Evolutionary conservation across 768 basidiomycete genomes (phyloP), one percentile per base, ranked within the genome.

Genomic region (Porphyrellus cyaneotinctus): DNA sequence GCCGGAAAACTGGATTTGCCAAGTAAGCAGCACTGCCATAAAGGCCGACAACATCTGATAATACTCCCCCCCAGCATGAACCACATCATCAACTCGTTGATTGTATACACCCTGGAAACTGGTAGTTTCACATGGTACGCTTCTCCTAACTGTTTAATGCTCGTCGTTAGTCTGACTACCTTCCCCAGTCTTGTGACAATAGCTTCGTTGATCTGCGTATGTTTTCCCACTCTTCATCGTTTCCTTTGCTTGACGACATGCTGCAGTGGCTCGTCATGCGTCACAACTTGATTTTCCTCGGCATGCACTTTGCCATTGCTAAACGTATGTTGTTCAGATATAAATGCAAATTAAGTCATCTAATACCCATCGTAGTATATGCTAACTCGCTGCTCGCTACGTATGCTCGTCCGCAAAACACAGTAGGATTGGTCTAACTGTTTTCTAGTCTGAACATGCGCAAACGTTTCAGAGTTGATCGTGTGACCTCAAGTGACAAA

Each of bases 71-170:
- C 14, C 46, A 80, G 79, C 53, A 66, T 82, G 65, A 77, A 78
- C 47, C 71, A 74, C 30, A 59, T 81, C 32, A 70, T 82, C 41
- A 80, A 81, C 52, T 64, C 68, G 0, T 58, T 81, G 56, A 77
- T 81, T 46, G 54, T 78, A 2, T 81, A 82, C 51, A 75, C 79
- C 0, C 69, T 82, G 30, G 81, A 82, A 58, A 79, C 75, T 15
- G 81, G 80, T 36, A 63, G 74, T 4, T 39, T 81, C 18, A 81
- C 81, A 23, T 74, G 73, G 75, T 74, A 51, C 4, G 57, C 50
- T 26, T 8, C 14, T 22, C 22, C 1, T 1, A 31, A 33, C 17
- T 2, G 9, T 1, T 17, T 14, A 0, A 6, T 3, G 2, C 12
- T n/a, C 8, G 35, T 49, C 4, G 7, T 44, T 3, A 5, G 0